Evolutionary conservation across 1,139 yeast genomes (phyloP), one percentile per base, ranked within the genome.

Genomic region (Sugiyamaella grinbergsii): DNA sequence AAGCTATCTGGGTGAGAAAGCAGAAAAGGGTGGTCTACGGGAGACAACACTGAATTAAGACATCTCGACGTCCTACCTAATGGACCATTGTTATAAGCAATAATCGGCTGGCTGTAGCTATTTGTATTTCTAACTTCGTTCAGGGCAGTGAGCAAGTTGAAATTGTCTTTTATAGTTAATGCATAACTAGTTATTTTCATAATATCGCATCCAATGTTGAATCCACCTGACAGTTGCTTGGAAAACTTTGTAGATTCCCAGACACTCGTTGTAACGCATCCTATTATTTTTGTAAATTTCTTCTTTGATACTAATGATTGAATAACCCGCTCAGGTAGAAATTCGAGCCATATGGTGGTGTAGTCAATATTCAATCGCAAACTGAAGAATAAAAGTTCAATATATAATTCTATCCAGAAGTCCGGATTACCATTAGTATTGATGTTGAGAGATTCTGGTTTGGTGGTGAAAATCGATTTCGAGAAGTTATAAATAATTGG

Each of bases 41-140:
- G 62, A 6, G 62, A 42, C 10, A 59, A 42, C 3, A 50, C 23
- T 6, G 45, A 47, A 31, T 57, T 57, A 18, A 59, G 43, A 23
- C 58, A 46, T 18, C 54, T 44, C 2, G 62, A 59, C 31, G 52
- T 48, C 15, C 52, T 51, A 18, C 62, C 62, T n/a, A 53, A 37
- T 5, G 56, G 56, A 3, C 62, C 62, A 16, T 50, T 43, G 47
- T 59, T 59, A 45, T 52, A 59, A 5, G 58, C 58, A 26, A 57
- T 54, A 20, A 47, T 28, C 10, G 45, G 45, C 28, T 42, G 24
- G 46, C 26, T 33, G 11, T 15, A 29, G 22, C 19, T 29, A 11
- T 29, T 11, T 5, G 32, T 29, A 20, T 28, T 29, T 29, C 49
- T 42, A 16, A 52, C 36, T 16, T 34, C 34, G 7, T 42, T 38